phyloP scores from a whole-genome alignment of 805 yeast species.

The Naumovozyma castellii region DNA sequence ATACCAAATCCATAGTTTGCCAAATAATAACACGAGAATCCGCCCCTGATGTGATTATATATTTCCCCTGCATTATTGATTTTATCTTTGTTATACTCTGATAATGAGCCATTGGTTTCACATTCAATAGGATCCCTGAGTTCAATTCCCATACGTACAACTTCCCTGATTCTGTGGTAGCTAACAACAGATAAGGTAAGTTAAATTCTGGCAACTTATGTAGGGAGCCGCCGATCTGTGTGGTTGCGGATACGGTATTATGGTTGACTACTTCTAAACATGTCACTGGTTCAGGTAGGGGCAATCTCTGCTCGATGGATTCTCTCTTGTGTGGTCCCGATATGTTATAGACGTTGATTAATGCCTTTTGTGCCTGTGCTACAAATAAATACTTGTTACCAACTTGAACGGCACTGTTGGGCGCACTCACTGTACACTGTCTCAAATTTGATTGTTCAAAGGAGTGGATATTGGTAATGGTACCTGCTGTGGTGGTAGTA shows the following conservation, averaged over 20 bases:
- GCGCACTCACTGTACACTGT: conserved; percentile 36
- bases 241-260: conserved; percentile 10
- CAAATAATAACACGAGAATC: conserved; percentile 76
- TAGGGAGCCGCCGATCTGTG: neutral
- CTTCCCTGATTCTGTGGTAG: conserved; percentile 47
- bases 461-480: conserved; percentile 23
- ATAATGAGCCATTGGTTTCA: conserved; percentile 68
- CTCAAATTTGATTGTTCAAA: conserved; percentile 25
- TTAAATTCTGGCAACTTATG: conserved; percentile 34
- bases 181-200: conserved; percentile 64
- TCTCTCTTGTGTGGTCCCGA: conserved; percentile 29
- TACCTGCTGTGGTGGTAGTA: conserved; percentile 23
- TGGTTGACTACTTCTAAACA: conserved; percentile 33
- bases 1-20: conserved; percentile 51
- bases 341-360: conserved; percentile 62
- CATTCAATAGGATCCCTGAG: conserved; percentile 66
- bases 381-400: conserved; percentile 52
- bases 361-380: conserved; percentile 62
- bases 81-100: conserved; percentile 57
- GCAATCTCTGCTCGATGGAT: conserved; percentile 66
- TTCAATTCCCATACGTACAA: conserved; percentile 76
- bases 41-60: conserved; percentile 62
- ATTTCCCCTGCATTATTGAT: conserved; percentile 54
- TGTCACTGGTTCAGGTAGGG: conserved; percentile 70
- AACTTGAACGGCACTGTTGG: conserved; percentile 43